These are phyloP conservation scores for Puya raimondii DNA, from an alignment of 176 grass and related monocot species.

Conservation along the genomic window DNA sequence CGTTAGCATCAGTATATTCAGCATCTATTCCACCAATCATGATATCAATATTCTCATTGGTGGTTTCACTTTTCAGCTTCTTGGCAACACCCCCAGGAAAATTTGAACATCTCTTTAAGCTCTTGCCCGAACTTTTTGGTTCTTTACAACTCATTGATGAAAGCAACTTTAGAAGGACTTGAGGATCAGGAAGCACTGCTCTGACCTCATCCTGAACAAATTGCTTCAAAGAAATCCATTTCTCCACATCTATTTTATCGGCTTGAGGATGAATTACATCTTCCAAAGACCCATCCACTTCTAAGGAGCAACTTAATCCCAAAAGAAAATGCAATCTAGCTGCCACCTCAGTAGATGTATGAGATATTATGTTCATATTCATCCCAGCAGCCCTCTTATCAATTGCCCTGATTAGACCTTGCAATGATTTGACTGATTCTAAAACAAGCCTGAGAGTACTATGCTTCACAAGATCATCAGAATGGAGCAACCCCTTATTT, in stretches of 20 bases:
- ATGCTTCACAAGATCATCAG: conserved; percentile 78
- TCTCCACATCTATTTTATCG: conserved; percentile 24
- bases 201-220: conserved; percentile 69
- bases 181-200: conserved; percentile 66
- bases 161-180: conserved; percentile 87
- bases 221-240: conserved; percentile 60
- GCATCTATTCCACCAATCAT: conserved; percentile 57
- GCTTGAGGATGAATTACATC: conserved; percentile 11
- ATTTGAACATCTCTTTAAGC: conserved; percentile 31
- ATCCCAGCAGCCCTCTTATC: conserved; percentile 26
- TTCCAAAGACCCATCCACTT: conserved; percentile 20
- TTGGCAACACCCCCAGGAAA: conserved; percentile 45
- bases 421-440: conserved; percentile 63
- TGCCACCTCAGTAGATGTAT: conserved; percentile 18
- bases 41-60: conserved; percentile 40
- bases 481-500: conserved; percentile 89
- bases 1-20: conserved; percentile 16
- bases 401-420: conserved; percentile 38
- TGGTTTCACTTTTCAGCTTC: conserved; percentile 36
- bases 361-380: conserved; percentile 12
- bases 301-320: conserved; percentile 35
- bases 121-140: conserved; percentile 29
- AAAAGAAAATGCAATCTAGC: conserved; percentile 22
- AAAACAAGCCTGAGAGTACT: conserved; percentile 61
- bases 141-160: conserved; percentile 49